Evolutionary conservation across 441 rosid genomes (phyloP), one percentile per base, ranked within the genome.

Genomic region (Iberis amara): DNA sequence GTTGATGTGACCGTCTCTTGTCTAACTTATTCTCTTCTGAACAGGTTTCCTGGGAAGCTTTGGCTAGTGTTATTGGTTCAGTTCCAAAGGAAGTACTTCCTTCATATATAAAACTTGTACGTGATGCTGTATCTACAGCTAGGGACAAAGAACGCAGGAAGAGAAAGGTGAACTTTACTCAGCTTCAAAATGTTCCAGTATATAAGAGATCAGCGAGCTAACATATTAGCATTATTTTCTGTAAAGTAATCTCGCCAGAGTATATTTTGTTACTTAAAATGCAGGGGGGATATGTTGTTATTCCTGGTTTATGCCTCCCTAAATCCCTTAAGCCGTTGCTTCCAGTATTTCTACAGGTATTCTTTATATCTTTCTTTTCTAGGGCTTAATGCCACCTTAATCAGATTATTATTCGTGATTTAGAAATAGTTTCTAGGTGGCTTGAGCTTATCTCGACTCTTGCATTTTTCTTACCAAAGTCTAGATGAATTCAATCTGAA

Each of bases 31-130:
- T 51, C 52, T 49, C 39, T 51, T 35, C 58, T 51, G 18, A 48
- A 71, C 65, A 94, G 99, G 86, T 72, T 73, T 83, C 98, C 43
- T 94, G 99, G 99, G 98, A 90, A 72, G 97, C 96, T 47, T 73
- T 90, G 66, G 76, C 89, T 30, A 79, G 87, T 73, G 96, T 94
- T 68, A 77, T 87, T 69, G 67, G 79, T 69, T 90, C 99, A 39
- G 90, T 94, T 71, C 98, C 98, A 8, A 90, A 87, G 68, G 99
- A 90, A 73, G 76, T 87, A 42, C 90, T 87, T 68, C 95, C 96
- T 47, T 80, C 96, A 8, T 90, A 83, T 69, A 73, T 87, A 54
- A 94, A 90, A 74, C 69, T 83, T 53, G 94, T 90, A 41, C 95
- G 99, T 15, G 99, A 90, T 78, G 94, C 99, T 56, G 86, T 85